Evolutionary conservation across 768 basidiomycete species (phyloP).

Genomic region (Suillus subluteus): DNA sequence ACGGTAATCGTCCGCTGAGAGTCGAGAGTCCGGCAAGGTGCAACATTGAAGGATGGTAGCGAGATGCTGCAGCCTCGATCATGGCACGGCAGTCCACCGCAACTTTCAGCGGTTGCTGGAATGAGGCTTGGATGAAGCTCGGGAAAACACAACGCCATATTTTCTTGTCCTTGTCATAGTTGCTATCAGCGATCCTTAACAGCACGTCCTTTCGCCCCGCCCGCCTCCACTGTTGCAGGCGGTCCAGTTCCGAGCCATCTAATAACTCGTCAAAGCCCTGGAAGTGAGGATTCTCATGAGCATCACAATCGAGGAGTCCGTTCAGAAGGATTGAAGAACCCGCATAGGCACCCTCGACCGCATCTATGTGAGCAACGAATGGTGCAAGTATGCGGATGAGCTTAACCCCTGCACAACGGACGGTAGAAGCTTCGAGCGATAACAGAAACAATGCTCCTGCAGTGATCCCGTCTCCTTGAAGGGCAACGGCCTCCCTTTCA

Average conservation of each 20-base stretch:
- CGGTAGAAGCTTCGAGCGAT: constrained; percentile 51
- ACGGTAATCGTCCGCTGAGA: constrained; percentile 44
- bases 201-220: constrained; percentile 57
- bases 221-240: constrained; percentile 70
- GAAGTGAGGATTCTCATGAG: constrained; percentile 49
- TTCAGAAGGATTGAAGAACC: constrained; percentile 46
- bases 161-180: constrained; percentile 63
- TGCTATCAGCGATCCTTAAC: constrained; percentile 74
- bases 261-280: constrained; percentile 69
- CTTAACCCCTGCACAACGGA: constrained; percentile 65
- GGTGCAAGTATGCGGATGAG: constrained; percentile 60
- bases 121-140: constrained; percentile 58
- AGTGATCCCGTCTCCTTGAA: constrained; percentile 64
- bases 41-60: constrained; percentile 73
- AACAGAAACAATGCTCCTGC: constrained; percentile 78
- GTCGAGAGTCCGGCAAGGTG: constrained; percentile 74
- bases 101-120: constrained; percentile 50
- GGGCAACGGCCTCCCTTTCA: constrained; percentile 44
- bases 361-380: constrained; percentile 48
- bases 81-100: constrained; percentile 61
- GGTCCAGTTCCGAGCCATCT: constrained; percentile 59
- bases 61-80: constrained; percentile 66
- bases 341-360: constrained; percentile 33
- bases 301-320: constrained; percentile 56
- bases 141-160: constrained; percentile 81